phyloP scores from a whole-genome alignment of 2,329 filamentous ascomycete genomes.

The Penicillium verrucosum region DNA sequence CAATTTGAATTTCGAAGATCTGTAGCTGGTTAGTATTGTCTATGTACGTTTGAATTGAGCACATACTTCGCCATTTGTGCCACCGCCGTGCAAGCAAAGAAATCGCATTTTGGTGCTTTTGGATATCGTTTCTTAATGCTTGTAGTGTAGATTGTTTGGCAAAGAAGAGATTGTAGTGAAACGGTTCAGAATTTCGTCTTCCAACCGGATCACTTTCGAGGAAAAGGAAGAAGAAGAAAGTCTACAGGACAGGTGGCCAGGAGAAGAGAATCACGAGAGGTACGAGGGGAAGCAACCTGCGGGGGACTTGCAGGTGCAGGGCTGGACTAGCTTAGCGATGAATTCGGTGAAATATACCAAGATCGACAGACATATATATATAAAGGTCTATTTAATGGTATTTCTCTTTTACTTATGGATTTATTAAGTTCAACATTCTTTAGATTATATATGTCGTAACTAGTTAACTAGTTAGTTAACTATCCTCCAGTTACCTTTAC shows the following conservation, averaged over 20 bases:
- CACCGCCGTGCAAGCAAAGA: constrained; percentile 33
- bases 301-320: neutral
- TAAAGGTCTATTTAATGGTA: neutral
- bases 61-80: constrained; percentile 33
- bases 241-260: neutral
- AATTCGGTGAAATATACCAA: neutral
- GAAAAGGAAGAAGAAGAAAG: neutral
- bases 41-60: neutral
- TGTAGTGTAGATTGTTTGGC: neutral
- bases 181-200: neutral
- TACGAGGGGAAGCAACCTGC: neutral
- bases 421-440: no score
- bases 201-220: neutral
- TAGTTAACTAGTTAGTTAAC: no score
- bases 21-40: constrained; percentile 5
- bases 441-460: no score
- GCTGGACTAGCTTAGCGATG: neutral
- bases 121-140: neutral
- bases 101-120: constrained; percentile 28
- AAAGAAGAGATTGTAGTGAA: neutral
- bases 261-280: neutral
- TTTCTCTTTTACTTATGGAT: neutral
- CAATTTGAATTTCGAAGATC: constrained; percentile 37
- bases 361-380: neutral
- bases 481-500: no score